Conservation (phyloP, 495 filamentous ascomycete species). For the Neurospora sp. region DNA sequence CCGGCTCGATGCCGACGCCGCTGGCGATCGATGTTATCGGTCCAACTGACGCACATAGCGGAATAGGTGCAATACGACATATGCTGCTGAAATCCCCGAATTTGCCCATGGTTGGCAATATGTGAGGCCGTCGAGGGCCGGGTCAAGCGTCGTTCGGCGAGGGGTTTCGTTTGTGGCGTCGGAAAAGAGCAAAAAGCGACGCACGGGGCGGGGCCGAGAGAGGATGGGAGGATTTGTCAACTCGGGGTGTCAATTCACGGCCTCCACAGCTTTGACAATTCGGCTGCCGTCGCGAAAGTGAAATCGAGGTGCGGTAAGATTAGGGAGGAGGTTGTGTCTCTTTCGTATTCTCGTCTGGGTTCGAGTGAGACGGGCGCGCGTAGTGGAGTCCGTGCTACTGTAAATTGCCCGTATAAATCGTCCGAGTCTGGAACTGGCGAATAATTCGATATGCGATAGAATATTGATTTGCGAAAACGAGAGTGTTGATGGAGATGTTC, state of each 20-base stretch:
- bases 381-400: background rate
- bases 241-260: background rate
- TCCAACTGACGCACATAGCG: conserved; percentile 77
- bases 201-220: background rate
- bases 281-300: background rate
- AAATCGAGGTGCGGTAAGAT: background rate
- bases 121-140: conserved; percentile 6
- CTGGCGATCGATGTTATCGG: conserved; percentile 52
- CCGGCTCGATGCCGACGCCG: conserved; percentile 69
- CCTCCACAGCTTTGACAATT: background rate
- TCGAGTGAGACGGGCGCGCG: background rate
- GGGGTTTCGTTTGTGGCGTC: background rate
- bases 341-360: background rate
- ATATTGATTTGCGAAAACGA: background rate
- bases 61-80: conserved; percentile 76
- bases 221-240: background rate
- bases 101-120: conserved; percentile 49
- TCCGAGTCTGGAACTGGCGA: background rate
- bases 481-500: background rate
- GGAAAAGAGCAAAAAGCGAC: background rate
- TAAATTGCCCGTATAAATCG: background rate
- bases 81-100: conserved; percentile 84
- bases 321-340: background rate
- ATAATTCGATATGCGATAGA: background rate
- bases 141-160: background rate